Base-by-base conservation (phyloP, 768 basidiomycete species). In the Scleroderma bovista region DNA sequence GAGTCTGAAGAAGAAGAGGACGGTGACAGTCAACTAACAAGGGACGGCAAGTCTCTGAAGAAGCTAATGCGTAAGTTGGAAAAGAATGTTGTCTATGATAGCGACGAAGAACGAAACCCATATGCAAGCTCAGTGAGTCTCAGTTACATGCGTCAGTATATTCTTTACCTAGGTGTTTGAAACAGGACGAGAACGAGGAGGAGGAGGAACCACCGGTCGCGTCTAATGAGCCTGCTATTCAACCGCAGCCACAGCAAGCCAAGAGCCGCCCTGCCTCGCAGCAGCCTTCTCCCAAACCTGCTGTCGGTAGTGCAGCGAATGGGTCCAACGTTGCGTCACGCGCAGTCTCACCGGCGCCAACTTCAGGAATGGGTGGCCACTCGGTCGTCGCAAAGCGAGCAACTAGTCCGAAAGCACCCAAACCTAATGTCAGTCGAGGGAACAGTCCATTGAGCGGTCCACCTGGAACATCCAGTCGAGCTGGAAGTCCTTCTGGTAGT, bases 31-130 rank as follows among this genome's bases (percentile, higher is more conserved):
- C 72, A 79, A 54, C 57, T 80, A 34, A 82, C 80, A 39, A 84
- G 81, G 53, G 85, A 89, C 32, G 85, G 80, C 15, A 87, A 86
- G 67, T 80, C 79, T 3, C 82, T 93, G 73, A 86, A 90, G 70
- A 94, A 93, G 68, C 76, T 93, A 17, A 81, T 97, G 60, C 84
- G 79, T 53, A 88, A 83, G 61, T 74, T 83, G 50, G 93, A 94
- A 67, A 89, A 91, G 64, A 86, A 86, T 48, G 81, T 78, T 9
- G 84, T 74, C 7, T 91, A 92, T 61, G 90, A 92, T 15, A 85
- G 81, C 45, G 89, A 91, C 40, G 88, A 92, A 19, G 86, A 90
- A 38, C 61, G 48, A 29, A 89, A 93, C 64, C 90, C 90, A 5
- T 92, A 91, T 60, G 84, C 83, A 1, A 84, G 80, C 62, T 86